Conservation (phyloP, 352 stramenopile species). For the Phytophthora aleatoria region DNA sequence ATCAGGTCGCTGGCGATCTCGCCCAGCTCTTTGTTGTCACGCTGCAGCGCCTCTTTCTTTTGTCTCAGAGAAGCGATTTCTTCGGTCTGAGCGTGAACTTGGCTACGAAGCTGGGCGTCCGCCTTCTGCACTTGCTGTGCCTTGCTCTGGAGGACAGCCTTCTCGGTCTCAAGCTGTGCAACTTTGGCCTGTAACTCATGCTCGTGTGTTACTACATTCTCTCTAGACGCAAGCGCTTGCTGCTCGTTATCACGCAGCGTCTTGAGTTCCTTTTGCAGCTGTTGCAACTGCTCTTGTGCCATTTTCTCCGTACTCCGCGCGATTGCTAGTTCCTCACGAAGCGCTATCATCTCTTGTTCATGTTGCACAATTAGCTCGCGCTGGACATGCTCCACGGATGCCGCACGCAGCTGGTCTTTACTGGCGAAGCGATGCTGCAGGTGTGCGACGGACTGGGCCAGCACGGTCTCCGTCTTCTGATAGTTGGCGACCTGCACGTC, state of each 20-base stretch:
- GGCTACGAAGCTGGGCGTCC: conserved; percentile 58
- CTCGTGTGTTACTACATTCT: conserved; percentile 34
- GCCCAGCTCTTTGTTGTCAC: conserved; percentile 59
- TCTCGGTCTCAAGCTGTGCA: conserved; percentile 64
- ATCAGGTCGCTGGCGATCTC: conserved; percentile 70
- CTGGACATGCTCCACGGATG: conserved; percentile 44
- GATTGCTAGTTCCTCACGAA: conserved; percentile 43
- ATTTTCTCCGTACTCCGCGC: conserved; percentile 34
- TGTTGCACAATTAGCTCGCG: conserved; percentile 48
- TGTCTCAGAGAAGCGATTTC: conserved; percentile 40
- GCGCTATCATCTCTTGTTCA: conserved; percentile 26
- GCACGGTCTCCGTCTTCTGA: conserved; percentile 78
- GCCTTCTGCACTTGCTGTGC: conserved; percentile 64
- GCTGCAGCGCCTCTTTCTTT: conserved; percentile 42
- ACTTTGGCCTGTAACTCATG: conserved; percentile 41
- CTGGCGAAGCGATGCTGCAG: conserved; percentile 64
- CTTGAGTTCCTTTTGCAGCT: conserved; percentile 34
- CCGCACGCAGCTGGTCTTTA: conserved; percentile 66
- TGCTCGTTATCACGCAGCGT: conserved; percentile 37
- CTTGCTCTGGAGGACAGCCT: conserved; percentile 66
- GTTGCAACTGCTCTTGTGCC: conserved; percentile 38
- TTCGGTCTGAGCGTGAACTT: conserved; percentile 48
- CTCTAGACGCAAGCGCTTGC: conserved; percentile 22
- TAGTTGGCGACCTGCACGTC: conserved; percentile 58
- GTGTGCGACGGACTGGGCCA: conserved; percentile 71